Evolutionary conservation across 2,329 filamentous ascomycete genomes (phyloP), one percentile per base, ranked within the genome.

Genomic region (Penicillium hesseltinei): DNA sequence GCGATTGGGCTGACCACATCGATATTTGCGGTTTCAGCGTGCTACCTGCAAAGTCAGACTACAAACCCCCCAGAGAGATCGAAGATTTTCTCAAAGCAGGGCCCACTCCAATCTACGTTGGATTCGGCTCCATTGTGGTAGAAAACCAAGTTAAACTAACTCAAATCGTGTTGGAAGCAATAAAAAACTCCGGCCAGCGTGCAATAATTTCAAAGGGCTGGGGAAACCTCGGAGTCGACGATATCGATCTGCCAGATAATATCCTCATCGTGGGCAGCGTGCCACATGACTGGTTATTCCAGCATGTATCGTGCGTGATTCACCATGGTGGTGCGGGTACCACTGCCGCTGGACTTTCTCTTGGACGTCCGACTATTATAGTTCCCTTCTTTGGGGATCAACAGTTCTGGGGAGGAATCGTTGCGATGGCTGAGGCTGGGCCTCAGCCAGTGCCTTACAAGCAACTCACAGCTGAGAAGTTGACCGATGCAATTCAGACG

Each of bases 271-370:
- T 96, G 38, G 91, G 89, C 11, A 94, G 93, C 67, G 86, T 88
- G 44, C 91, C 91, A 1, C 92, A 96, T 61, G 92, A 96, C 74
- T 96, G 91, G 91, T 77, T 96, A 0, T 96, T 96, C 73, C 81
- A 90, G 62, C 86, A 83, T 38, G 91, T 95, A 1, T 88, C 89
- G 0, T 88, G 86, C 43, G 91, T 96, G 1, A 88, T 94, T 5
- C 92, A 96, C 69, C 91, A 96, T 62, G 92, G 91, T 23, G 91
- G 92, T 57, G 91, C 91, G 9, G 91, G 91, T 19, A 96, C 91
- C 3, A 95, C 91, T 1, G 91, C 91, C 1, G 90, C 91, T 0
- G 91, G 91, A n/a, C 90, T 96, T 59, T 84, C 88, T 19, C 84
- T 87, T 1, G 91, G 91, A 25, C 87, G 87, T 53, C 91, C 91